Conservation (phyloP, 1,284 basidiomycete genomes). For the Irpex rosettiformis region DNA sequence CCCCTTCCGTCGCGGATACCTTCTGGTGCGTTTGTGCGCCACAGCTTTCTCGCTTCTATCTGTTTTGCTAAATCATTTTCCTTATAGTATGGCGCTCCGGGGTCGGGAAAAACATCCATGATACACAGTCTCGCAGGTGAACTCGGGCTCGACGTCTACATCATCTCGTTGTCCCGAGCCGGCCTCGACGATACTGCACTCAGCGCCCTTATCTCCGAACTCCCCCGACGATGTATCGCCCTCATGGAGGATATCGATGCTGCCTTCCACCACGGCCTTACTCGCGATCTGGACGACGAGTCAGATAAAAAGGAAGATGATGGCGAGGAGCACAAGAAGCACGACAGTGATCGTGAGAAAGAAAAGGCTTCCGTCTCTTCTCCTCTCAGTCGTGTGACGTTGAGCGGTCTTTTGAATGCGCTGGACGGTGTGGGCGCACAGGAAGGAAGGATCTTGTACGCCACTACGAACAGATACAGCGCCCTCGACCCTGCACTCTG, state of each 20-base stretch:
- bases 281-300: slow-evolving; percentile 34
- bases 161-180: slow-evolving; percentile 67
- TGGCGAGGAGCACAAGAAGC: slow-evolving; percentile 8
- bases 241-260: slow-evolving; percentile 83
- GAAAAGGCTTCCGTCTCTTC: slow-evolving; percentile 9
- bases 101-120: slow-evolving; percentile 73
- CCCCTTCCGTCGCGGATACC: slow-evolving; percentile 70
- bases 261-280: slow-evolving; percentile 59
- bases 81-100: slow-evolving; percentile 63
- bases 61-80: slow-evolving; percentile 9
- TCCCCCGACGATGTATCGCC: slow-evolving; percentile 69
- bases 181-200: slow-evolving; percentile 68
- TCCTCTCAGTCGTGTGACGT: slow-evolving; percentile 43
- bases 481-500: slow-evolving; percentile 69
- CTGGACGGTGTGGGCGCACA: slow-evolving; percentile 74
- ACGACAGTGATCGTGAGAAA: neutral
- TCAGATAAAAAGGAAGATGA: slow-evolving; percentile 17
- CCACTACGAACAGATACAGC: slow-evolving; percentile 71
- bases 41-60: slow-evolving; percentile 2
- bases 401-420: slow-evolving; percentile 72
- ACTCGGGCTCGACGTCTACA: slow-evolving; percentile 70
- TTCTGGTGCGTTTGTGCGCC: slow-evolving; percentile 42
- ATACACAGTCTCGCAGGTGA: slow-evolving; percentile 77
- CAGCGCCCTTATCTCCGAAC: slow-evolving; percentile 54
- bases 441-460: slow-evolving; percentile 74